phyloP scores from a whole-genome alignment of 169 alveolate species.

The Plasmodium cynomolgi region DNA sequence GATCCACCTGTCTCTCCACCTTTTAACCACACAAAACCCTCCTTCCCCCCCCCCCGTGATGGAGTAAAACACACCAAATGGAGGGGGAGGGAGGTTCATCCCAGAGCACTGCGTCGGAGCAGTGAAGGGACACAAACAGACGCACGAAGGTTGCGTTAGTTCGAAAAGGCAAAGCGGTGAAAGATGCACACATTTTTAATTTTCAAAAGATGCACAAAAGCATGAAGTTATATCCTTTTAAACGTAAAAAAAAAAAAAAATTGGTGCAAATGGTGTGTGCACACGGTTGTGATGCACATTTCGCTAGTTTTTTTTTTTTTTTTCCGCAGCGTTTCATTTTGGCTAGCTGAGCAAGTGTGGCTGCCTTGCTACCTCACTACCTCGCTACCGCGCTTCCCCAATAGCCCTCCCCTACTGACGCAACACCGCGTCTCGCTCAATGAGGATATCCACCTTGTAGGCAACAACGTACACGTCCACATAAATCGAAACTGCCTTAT shows the following conservation, averaged over 20 bases:
- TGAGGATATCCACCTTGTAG: constrained; percentile 51
- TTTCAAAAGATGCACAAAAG: neutral
- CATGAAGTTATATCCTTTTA: neutral
- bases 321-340: neutral
- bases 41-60: neutral
- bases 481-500: constrained; percentile 32
- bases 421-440: constrained; percentile 34
- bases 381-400: neutral
- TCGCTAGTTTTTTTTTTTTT: neutral
- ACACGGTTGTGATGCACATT: neutral
- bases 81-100: neutral
- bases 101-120: neutral
- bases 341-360: neutral
- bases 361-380: neutral
- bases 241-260: neutral
- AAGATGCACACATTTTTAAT: neutral
- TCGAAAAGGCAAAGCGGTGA: neutral
- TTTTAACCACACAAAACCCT: neutral
- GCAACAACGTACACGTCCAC: constrained; percentile 63
- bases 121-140: neutral
- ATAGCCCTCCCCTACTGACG: neutral
- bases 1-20: neutral
- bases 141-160: neutral
- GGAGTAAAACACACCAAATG: neutral
- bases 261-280: neutral